Evolutionary conservation across 1,284 basidiomycete genomes (phyloP).

Genomic region (Anthracocystis setariae): DNA sequence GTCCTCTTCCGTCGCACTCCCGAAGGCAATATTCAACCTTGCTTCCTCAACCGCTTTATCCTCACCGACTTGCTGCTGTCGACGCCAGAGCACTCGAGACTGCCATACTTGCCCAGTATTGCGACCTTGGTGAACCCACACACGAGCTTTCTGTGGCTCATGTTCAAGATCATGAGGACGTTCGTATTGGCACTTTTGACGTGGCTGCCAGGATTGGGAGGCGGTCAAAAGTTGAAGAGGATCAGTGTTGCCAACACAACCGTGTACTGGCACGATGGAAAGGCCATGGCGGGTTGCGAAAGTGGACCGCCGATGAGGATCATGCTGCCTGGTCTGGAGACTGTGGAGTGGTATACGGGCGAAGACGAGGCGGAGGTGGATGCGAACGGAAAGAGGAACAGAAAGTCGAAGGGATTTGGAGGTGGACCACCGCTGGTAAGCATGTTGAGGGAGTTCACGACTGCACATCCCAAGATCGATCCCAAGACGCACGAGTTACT

Average conservation of each 20-base stretch:
- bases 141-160: slow-evolving; percentile 67
- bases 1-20: slow-evolving; percentile 68
- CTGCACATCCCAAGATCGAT: slow-evolving; percentile 70
- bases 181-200: slow-evolving; percentile 59
- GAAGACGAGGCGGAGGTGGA: slow-evolving; percentile 44
- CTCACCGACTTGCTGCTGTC: slow-evolving; percentile 68
- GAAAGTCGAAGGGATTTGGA: slow-evolving; percentile 30
- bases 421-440: slow-evolving; percentile 36
- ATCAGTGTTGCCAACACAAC: slow-evolving; percentile 70
- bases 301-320: slow-evolving; percentile 70
- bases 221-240: slow-evolving; percentile 36
- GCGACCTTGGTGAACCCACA: slow-evolving; percentile 70
- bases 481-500: slow-evolving; percentile 70
- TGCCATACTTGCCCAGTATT: slow-evolving; percentile 70
- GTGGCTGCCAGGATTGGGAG: slow-evolving; percentile 58
- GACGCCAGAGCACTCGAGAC: slow-evolving; percentile 49
- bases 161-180: slow-evolving; percentile 69
- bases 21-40: slow-evolving; percentile 51
- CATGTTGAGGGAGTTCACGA: slow-evolving; percentile 70
- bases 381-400: neutral
- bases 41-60: slow-evolving; percentile 68
- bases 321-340: slow-evolving; percentile 70
- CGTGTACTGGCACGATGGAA: slow-evolving; percentile 69
- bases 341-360: slow-evolving; percentile 69
- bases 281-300: slow-evolving; percentile 71